Percentiles rank a stretch among this genome's conserved stretches.
These are phyloP conservation scores for Pestalotiopsis fici DNA, from an alignment of 2,329 filamentous ascomycete species.

Conservation along the genomic window DNA sequence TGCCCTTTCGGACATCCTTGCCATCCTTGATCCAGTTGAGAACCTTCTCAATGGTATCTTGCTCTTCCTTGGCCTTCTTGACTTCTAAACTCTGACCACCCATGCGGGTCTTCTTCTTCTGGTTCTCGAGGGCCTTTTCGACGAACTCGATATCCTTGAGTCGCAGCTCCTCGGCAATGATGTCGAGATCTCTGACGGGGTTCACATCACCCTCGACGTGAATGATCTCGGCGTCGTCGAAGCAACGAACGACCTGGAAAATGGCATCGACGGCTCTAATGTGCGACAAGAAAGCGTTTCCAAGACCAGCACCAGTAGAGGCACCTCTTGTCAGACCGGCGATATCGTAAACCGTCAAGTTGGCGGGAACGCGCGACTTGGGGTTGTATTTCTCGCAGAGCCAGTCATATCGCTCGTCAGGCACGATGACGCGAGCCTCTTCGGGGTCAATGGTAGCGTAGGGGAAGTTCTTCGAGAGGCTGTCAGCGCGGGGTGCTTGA, in stretches of 20 bases:
- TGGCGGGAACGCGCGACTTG: slow-evolving; percentile 94
- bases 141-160: slow-evolving; percentile 99
- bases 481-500: slow-evolving; percentile 30
- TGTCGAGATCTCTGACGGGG: slow-evolving; percentile 88
- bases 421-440: slow-evolving; percentile 95
- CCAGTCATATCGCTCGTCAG: slow-evolving; percentile 96
- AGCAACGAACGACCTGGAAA: slow-evolving; percentile 95
- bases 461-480: slow-evolving; percentile 77
- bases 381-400: slow-evolving; percentile 95
- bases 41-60: slow-evolving; percentile 90
- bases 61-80: slow-evolving; percentile 95
- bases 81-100: slow-evolving; percentile 95
- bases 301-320: slow-evolving; percentile 94
- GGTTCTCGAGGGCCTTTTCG: slow-evolving; percentile 89
- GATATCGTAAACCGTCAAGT: slow-evolving; percentile 98
- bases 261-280: slow-evolving; percentile 98
- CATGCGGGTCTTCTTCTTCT: slow-evolving; percentile 92
- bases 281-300: slow-evolving; percentile 97
- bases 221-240: slow-evolving; percentile 99
- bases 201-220: slow-evolving; percentile 99
- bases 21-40: slow-evolving; percentile 80
- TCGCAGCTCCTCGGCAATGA: slow-evolving; percentile 94
- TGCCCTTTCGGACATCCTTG: slow-evolving; percentile 90
- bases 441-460: slow-evolving; percentile 99
- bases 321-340: slow-evolving; percentile 94